phyloP scores from a whole-genome alignment of 2,329 filamentous ascomycete species.

The Cytospora mali region DNA sequence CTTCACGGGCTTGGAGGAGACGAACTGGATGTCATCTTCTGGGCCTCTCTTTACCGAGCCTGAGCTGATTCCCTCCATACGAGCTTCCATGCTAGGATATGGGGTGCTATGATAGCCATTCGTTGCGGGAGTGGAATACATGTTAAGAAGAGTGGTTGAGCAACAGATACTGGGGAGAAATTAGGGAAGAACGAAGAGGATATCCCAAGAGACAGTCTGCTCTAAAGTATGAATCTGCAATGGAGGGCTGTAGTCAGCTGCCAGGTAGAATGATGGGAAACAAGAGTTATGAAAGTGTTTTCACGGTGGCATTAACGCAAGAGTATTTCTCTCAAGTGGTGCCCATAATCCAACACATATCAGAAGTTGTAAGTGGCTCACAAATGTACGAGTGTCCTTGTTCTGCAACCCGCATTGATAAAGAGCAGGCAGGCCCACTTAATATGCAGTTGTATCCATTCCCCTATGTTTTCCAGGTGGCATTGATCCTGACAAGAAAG shows the following conservation, averaged over 20 bases:
- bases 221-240: neutral
- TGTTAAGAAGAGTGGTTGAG: neutral
- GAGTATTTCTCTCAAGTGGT: neutral
- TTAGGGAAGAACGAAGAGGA: neutral
- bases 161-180: neutral
- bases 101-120: neutral
- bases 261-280: neutral
- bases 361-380: neutral
- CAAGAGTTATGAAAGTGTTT: neutral
- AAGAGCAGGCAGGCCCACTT: conserved; percentile 1
- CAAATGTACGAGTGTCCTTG: neutral
- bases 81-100: conserved; percentile 7
- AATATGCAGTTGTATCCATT: conserved; percentile 2
- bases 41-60: conserved; percentile 25
- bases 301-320: neutral
- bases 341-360: neutral
- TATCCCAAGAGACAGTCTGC: neutral
- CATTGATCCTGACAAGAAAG: neutral
- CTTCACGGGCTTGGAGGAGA: conserved; percentile 30
- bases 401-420: neutral
- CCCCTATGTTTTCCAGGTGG: neutral
- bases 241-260: neutral
- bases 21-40: conserved; percentile 30
- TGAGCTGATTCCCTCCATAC: neutral
- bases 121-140: neutral